Conservation (phyloP, 352 stramenopile genomes). For the Phytophthora pini region DNA sequence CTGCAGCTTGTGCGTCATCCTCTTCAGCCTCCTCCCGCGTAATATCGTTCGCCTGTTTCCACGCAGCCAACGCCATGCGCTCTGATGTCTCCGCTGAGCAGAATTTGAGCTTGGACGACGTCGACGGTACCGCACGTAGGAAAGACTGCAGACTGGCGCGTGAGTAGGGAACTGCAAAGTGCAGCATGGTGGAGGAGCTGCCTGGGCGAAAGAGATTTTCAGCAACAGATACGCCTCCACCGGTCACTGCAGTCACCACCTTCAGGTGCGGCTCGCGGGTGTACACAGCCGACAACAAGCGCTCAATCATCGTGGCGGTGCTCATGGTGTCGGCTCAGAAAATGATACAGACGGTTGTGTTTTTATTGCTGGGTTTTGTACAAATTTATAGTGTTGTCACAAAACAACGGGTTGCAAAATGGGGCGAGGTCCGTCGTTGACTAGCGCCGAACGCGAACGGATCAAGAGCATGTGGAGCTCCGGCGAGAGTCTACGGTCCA, state of each 20-base stretch:
- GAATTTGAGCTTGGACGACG: conserved; percentile 38
- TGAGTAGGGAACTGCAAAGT: conserved; percentile 74
- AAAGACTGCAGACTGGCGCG: conserved; percentile 65
- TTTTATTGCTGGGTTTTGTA: too few species aligned
- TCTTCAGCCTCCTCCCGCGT: conserved; percentile 41
- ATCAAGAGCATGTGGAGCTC: conserved; percentile 10
- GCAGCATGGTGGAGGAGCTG: conserved; percentile 76
- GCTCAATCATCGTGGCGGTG: conserved; percentile 41
- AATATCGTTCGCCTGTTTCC: conserved; percentile 50
- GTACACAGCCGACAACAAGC: conserved; percentile 65
- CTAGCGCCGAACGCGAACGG: conserved; percentile 4
- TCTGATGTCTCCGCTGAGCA: conserved; percentile 69
- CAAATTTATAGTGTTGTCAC: neutral
- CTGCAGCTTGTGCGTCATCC: conserved; percentile 23
- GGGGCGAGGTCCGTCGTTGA: neutral
- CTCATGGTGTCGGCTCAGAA: neutral
- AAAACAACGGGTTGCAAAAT: neutral
- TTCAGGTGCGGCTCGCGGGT: conserved; percentile 56
- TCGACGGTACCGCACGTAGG: conserved; percentile 32
- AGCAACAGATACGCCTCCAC: conserved; percentile 54
- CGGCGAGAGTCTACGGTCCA: conserved; percentile 4
- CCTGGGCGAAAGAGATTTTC: conserved; percentile 59
- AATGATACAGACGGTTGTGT: neutral
- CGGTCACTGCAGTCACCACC: conserved; percentile 61
- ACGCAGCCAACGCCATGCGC: conserved; percentile 67